These are phyloP conservation scores for Elongisporangium undulatum DNA, from an alignment of 352 stramenopile species.

Conservation along the genomic window DNA sequence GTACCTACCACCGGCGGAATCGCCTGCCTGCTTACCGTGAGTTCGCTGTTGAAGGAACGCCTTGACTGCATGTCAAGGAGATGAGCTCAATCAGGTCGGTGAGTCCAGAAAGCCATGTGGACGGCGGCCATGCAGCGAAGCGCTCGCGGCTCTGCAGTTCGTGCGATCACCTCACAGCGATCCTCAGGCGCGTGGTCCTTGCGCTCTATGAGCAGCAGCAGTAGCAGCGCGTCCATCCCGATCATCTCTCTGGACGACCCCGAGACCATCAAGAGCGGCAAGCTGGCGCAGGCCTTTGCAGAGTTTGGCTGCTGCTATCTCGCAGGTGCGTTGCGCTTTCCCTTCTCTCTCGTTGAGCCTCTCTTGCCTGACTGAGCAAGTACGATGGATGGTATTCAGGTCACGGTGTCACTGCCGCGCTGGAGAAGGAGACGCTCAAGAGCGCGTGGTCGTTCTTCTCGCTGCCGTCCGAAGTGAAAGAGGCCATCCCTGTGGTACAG, in stretches of 20 bases:
- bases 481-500: slow-evolving; percentile 51
- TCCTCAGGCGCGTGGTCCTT: neutral
- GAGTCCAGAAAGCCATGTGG: neutral
- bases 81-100: too few species aligned
- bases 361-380: neutral
- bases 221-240: slow-evolving; percentile 25
- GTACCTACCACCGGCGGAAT: too few species aligned
- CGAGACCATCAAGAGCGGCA: slow-evolving; percentile 20
- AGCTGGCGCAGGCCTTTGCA: slow-evolving; percentile 52
- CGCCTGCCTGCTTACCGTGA: neutral
- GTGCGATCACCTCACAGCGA: too few species aligned
- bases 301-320: slow-evolving; percentile 79
- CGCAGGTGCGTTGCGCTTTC: slow-evolving; percentile 11
- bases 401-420: slow-evolving; percentile 44
- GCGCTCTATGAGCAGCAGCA: neutral
- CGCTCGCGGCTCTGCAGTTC: neutral
- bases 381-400: slow-evolving; percentile 6
- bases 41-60: neutral
- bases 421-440: slow-evolving; percentile 49
- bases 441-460: slow-evolving; percentile 56
- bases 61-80: neutral
- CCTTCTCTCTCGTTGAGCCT: neutral
- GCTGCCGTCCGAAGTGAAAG: slow-evolving; percentile 41
- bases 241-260: slow-evolving; percentile 54
- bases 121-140: neutral